Conservation (phyloP, 148 eudicot species). For the Heliamphora exappendiculata region DNA sequence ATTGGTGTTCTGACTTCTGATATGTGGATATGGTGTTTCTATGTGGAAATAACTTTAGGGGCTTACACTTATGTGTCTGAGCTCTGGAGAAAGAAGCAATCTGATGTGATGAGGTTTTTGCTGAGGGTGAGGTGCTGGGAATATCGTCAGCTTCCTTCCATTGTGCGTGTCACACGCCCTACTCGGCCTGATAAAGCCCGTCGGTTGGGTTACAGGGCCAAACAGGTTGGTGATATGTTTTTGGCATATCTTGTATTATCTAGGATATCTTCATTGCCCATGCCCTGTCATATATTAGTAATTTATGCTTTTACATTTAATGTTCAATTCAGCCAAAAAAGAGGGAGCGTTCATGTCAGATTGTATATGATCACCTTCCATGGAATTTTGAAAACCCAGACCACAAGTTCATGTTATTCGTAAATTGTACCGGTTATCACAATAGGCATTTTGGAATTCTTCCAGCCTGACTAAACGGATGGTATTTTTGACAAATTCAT, state of each 20-base stretch:
- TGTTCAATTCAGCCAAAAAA: not conserved
- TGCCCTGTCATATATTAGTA: not conserved
- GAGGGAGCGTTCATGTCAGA: not conserved
- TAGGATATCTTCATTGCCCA: not conserved
- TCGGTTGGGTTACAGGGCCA: slow-evolving; percentile 28
- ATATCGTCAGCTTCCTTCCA: slow-evolving; percentile 27
- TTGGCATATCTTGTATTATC: not conserved
- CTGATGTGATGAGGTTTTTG: slow-evolving; percentile 31
- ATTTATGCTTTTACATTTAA: not conserved
- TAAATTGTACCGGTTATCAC: too few species aligned
- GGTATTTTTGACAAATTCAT: too few species aligned
- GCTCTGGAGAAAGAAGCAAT: slow-evolving; percentile 32
- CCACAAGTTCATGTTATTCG: too few species aligned
- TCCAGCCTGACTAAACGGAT: too few species aligned
- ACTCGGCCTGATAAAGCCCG: slow-evolving; percentile 32
- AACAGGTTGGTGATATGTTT: slow-evolving; percentile 10
- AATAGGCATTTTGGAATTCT: too few species aligned
- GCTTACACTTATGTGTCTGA: slow-evolving; percentile 29
- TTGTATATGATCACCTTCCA: too few species aligned
- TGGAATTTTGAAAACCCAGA: too few species aligned
- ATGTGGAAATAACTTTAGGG: slow-evolving; percentile 1
- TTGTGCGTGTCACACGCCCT: slow-evolving; percentile 25
- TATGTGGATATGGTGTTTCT: not conserved
- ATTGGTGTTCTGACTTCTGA: not conserved
- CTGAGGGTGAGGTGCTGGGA: slow-evolving; percentile 31